These are phyloP conservation scores for Cryphonectria japonica DNA, from an alignment of 2,329 filamentous ascomycete species.

Conservation along the genomic window DNA sequence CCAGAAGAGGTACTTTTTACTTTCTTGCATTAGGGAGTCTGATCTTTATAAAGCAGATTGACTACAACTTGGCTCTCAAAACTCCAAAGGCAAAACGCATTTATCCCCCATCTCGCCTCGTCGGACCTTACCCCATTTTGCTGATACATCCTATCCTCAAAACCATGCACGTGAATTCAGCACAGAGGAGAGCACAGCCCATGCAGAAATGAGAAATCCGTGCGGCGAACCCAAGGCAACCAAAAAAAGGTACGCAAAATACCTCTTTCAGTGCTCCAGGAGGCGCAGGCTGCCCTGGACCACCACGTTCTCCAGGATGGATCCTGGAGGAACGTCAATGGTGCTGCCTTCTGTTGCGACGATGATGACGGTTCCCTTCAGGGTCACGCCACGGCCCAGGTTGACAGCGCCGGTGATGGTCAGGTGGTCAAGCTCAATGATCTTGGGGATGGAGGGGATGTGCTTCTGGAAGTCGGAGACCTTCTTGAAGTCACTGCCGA, in stretches of 20 bases:
- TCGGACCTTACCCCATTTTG: constrained; percentile 1
- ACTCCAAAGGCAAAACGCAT: constrained; percentile 17
- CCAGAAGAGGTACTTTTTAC: neutral
- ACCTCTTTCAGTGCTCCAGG: constrained; percentile 61
- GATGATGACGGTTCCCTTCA: constrained; percentile 99
- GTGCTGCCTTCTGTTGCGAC: constrained; percentile 97
- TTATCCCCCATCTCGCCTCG: neutral
- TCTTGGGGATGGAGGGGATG: constrained; percentile 86
- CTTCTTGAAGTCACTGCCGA: constrained; percentile 99
- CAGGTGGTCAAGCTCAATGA: constrained; percentile 89
- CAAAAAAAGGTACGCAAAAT: neutral
- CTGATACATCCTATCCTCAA: neutral
- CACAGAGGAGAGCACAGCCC: neutral
- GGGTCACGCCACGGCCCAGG: constrained; percentile 89
- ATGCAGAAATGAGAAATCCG: constrained; percentile 20
- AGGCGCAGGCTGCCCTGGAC: constrained; percentile 92
- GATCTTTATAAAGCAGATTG: constrained; percentile 22
- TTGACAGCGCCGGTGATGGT: constrained; percentile 98
- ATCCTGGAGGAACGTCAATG: constrained; percentile 95
- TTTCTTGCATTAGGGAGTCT: constrained; percentile 28
- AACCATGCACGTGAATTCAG: neutral
- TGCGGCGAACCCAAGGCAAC: constrained; percentile 1
- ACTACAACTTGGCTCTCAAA: constrained; percentile 18
- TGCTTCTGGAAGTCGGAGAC: constrained; percentile 94
- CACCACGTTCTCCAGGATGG: constrained; percentile 97